Evolutionary conservation across 305 asterid genomes (phyloP).

Genomic region (Fraxinus xanthoxyloides): DNA sequence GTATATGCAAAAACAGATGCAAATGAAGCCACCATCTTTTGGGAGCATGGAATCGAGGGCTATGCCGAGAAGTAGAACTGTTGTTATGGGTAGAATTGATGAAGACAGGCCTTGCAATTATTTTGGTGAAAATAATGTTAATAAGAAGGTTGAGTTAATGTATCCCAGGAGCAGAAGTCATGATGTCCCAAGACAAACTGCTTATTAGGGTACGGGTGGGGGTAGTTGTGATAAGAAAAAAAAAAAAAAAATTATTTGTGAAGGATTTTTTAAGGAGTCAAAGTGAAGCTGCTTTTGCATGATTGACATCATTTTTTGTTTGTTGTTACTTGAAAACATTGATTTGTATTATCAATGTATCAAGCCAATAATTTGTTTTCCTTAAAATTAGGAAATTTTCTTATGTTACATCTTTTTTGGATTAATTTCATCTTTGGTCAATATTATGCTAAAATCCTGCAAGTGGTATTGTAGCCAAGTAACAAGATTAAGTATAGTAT

Average conservation of each 20-base stretch:
- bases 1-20: constrained; percentile 31
- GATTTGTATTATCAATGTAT: neutral
- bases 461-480: too few relatives aligned
- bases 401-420: too few relatives aligned
- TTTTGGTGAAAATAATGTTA: constrained; percentile 35
- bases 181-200: constrained; percentile 36
- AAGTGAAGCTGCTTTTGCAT: neutral
- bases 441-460: too few relatives aligned
- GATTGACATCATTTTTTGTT: neutral
- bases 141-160: constrained; percentile 23
- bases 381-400: too few relatives aligned
- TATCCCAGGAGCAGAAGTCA: constrained; percentile 64
- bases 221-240: neutral
- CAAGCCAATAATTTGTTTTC: too few relatives aligned
- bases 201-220: neutral
- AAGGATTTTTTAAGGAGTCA: neutral
- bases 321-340: neutral
- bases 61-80: constrained; percentile 57
- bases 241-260: neutral
- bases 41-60: constrained; percentile 19
- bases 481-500: too few relatives aligned
- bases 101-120: constrained; percentile 50
- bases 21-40: constrained; percentile 5
- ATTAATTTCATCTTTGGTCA: too few relatives aligned
- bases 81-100: constrained; percentile 71